Evolutionary conservation across 176 grass and related monocot genomes (phyloP), one percentile per base, ranked within the genome.

Genomic region (Pontederia crassipes): DNA sequence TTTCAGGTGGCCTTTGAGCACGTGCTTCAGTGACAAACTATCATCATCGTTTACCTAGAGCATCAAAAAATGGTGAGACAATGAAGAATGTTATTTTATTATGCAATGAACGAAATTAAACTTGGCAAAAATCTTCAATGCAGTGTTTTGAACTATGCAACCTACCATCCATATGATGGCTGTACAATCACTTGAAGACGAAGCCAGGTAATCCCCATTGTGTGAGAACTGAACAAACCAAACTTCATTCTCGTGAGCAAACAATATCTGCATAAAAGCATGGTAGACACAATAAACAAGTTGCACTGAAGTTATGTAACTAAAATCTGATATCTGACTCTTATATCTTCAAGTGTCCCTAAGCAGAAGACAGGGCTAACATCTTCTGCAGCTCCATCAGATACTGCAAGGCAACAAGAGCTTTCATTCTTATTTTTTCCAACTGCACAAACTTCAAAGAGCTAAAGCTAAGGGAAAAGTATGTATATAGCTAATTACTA

Each of bases 161-260:
- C 58, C 68, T 92, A 98, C 93, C 76, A 68, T 78, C 93, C 93
- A 98, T 81, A 98, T 81, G 68, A 98, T 98, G 57, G 87, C 84
- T 1, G 93, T 98, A 74, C 78, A 92, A 86, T 98, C 93, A 65
- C 81, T 74, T 49, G 93, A 98, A 49, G 93, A 92, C 62, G 93
- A 85, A 76, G 84, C 93, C 49, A 98, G 68, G 52, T 88, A 98
- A 24, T 78, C 82, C 64, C 93, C 93, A 74, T 88, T 84, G 78
- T 91, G 79, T 72, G 93, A 98, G 64, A 98, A 98, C 85, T 81
- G 89, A 81, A 92, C 77, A 88, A 92, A 92, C 93, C 93, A 98
- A 61, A 98, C 93, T 81, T 98, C 93, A 79, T 98, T 88, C 62
- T 76, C 88, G 67, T 98, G 93, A 59, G 74, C 81, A 80, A 52